Evolutionary conservation across 163 green algal genomes (phyloP), one percentile per base, ranked within the genome.

Genomic region (Chlamydomonas reinhardtii): DNA sequence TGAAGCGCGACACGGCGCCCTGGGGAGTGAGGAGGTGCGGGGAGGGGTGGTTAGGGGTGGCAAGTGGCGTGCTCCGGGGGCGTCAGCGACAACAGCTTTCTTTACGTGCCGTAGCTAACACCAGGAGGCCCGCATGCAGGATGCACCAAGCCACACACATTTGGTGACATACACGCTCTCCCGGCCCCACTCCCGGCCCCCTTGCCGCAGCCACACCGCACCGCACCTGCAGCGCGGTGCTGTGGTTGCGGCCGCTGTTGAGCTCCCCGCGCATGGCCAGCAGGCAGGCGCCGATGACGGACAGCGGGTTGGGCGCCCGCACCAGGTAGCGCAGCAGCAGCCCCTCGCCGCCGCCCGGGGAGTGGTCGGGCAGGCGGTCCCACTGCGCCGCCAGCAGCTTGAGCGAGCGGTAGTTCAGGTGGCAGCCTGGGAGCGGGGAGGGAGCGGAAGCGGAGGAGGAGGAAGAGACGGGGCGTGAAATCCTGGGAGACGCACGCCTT

Each of bases 291-390:
- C 73, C 78, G 1, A 84, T 39, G 17, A 83, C 48, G 61, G 83
- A 75, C 39, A 88, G 73, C 48, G 83, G 83, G 61, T 78, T 76
- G 34, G 73, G 73, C 31, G 83, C 74, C 20, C 62, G 59, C n/a
- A 72, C 34, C 37, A 88, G 83, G 72, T 88, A 88, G 29, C 73
- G 52, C 72, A 88, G 56, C 72, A 88, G 64, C 61, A 88, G 73
- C 34, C 73, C 73, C 72, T 83, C 72, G 22, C 72, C 82, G 64
- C 54, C 68, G 62, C 74, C 83, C 3, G 43, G 4, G 17, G 1
- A n/a, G 48, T 52, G 75, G 34, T 82, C 74, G 9, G 83, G 83
- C 71, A 88, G 73, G 24, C 78, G 73, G 48, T 83, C 73, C 82
- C 82, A 88, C 4, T 81, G 29, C 3, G 31, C 24, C 39, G 83